Conservation (phyloP, 2,329 filamentous ascomycete species). For the Torrubiella hemipterigena region DNA sequence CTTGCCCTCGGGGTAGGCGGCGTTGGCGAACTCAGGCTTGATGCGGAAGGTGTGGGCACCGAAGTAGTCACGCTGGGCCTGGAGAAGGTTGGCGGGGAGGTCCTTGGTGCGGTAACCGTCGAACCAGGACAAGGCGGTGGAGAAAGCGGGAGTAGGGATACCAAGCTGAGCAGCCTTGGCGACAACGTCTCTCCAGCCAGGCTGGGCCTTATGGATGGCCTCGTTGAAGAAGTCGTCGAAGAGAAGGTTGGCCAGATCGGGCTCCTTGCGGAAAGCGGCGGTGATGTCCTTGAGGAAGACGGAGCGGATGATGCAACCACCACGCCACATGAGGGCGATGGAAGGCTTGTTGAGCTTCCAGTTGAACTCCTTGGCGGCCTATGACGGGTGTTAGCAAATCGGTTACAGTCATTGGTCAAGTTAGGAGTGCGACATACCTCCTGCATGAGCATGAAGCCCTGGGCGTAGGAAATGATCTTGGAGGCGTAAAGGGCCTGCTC, state of each 20-base stretch:
- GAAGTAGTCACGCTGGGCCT: slow-evolving; percentile 99
- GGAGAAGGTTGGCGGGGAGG: slow-evolving; percentile 93
- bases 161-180: slow-evolving; percentile 86
- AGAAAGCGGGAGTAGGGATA: slow-evolving; percentile 93
- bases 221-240: slow-evolving; percentile 99
- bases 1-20: slow-evolving; percentile 72
- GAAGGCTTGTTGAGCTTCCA: slow-evolving; percentile 99
- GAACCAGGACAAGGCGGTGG: slow-evolving; percentile 94
- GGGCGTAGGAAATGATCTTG: slow-evolving; percentile 99
- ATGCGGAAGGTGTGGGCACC: slow-evolving; percentile 84
- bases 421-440: slow-evolving; percentile 48
- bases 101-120: slow-evolving; percentile 97
- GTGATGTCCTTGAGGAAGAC: slow-evolving; percentile 99
- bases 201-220: slow-evolving; percentile 93
- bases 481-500: slow-evolving; percentile 98
- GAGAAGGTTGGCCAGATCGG: slow-evolving; percentile 92
- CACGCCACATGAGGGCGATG: slow-evolving; percentile 99
- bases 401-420: neutral
- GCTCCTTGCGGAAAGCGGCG: slow-evolving; percentile 85
- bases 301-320: slow-evolving; percentile 98
- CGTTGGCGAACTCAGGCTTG: slow-evolving; percentile 67
- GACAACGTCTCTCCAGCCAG: slow-evolving; percentile 83
- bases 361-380: slow-evolving; percentile 88
- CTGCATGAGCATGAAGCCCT: slow-evolving; percentile 99
- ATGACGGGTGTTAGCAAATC: no score